These are phyloP conservation scores for Psilocybe cyanescens DNA, from an alignment of 768 basidiomycete species.

Conservation along the genomic window DNA sequence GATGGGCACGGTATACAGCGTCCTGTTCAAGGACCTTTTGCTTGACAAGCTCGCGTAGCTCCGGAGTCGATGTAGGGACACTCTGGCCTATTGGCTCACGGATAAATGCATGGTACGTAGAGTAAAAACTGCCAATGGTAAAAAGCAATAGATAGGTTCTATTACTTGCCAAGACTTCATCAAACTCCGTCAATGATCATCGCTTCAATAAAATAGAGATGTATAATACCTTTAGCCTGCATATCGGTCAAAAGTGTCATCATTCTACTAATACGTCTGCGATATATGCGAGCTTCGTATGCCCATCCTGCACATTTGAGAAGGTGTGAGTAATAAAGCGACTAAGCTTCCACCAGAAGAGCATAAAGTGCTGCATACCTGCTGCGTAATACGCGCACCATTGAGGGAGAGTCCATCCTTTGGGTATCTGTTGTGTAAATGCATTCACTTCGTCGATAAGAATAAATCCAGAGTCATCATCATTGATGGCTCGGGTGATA, in stretches of 20 bases:
- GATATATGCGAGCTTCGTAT: conserved; percentile 25
- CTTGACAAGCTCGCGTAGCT: conserved; percentile 15
- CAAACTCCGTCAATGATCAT: no score
- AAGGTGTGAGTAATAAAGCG: not conserved
- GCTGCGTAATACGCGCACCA: conserved; percentile 26
- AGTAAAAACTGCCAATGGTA: not conserved
- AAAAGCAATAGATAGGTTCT: not conserved
- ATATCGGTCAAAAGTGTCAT: conserved; percentile 16
- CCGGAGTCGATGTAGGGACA: not conserved
- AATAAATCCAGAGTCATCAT: conserved; percentile 24
- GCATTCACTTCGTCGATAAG: conserved; percentile 26
- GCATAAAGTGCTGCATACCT: conserved; percentile 11
- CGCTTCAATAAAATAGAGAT: no score
- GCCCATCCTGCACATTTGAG: conserved; percentile 17
- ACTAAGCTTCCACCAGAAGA: not conserved
- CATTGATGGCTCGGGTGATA: conserved; percentile 22
- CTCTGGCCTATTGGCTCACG: not conserved
- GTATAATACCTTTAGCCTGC: conserved; percentile 17
- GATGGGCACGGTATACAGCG: not conserved
- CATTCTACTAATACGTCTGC: conserved; percentile 19
- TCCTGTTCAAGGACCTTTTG: conserved; percentile 19
- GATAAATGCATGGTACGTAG: not conserved
- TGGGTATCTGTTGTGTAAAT: conserved; percentile 21
- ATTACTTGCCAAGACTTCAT: conserved; percentile 6
- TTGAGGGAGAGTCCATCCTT: conserved; percentile 24